These are phyloP conservation scores for Ceratocystiopsis minuta DNA, from an alignment of 2,329 filamentous ascomycete genomes.

Conservation along the genomic window DNA sequence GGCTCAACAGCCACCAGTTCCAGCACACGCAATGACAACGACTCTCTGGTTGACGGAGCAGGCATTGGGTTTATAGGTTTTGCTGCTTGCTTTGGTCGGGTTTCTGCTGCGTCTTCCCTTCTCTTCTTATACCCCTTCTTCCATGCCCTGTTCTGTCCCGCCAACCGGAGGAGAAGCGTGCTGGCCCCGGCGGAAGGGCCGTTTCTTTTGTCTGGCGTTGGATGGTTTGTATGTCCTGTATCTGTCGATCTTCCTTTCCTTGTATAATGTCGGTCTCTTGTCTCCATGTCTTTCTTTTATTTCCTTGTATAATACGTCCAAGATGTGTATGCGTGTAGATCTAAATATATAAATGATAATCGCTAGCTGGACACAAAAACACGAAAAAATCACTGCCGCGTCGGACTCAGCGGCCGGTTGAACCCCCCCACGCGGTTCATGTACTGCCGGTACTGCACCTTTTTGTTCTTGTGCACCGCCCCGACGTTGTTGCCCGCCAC, in stretches of 20 bases:
- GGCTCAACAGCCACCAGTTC: slow-evolving; percentile 6
- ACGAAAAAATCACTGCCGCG: slow-evolving; percentile 14
- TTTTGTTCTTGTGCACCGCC: slow-evolving; percentile 78
- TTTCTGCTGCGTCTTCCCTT: neutral
- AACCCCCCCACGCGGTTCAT: slow-evolving; percentile 78
- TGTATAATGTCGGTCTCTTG: too few relatives aligned
- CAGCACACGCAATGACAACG: slow-evolving; percentile 10
- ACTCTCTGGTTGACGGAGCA: slow-evolving; percentile 7
- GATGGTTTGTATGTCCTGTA: neutral
- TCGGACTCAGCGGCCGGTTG: slow-evolving; percentile 56
- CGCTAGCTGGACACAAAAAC: too few relatives aligned
- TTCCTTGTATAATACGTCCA: neutral
- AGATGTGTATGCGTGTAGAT: too few relatives aligned
- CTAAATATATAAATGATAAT: too few relatives aligned
- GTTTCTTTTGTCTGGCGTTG: too few relatives aligned
- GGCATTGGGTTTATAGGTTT: neutral
- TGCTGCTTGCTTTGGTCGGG: neutral
- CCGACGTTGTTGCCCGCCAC: slow-evolving; percentile 75
- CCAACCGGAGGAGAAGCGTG: too few relatives aligned
- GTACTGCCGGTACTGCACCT: slow-evolving; percentile 89
- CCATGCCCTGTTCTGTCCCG: neutral
- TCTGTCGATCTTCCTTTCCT: too few relatives aligned
- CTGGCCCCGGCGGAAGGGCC: too few relatives aligned
- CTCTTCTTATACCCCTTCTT: neutral
- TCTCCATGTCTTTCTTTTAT: neutral